Evolutionary conservation across 2,329 filamentous ascomycete genomes (phyloP).

Genomic region (Penicillium verrucosum): DNA sequence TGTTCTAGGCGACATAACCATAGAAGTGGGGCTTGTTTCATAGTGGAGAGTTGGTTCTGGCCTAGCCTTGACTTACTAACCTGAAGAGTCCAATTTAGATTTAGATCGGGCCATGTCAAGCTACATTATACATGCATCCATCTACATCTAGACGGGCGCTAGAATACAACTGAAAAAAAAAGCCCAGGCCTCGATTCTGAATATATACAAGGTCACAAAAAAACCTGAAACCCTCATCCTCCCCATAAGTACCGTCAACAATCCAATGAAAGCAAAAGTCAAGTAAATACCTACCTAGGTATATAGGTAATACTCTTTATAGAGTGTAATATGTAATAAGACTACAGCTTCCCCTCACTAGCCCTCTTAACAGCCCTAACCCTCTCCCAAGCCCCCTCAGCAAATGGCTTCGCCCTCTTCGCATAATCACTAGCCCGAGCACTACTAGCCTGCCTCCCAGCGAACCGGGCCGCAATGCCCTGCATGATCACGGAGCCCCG

Average conservation of each 20-base stretch:
- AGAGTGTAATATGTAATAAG: not conserved
- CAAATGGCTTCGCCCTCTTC: constrained; percentile 66
- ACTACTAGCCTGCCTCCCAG: constrained; percentile 83
- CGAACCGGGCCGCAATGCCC: constrained; percentile 87
- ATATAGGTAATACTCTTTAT: not conserved
- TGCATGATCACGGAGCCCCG: constrained; percentile 67
- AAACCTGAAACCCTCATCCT: not conserved
- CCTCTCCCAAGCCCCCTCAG: constrained; percentile 72
- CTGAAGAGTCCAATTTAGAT: not conserved
- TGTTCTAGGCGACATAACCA: not conserved
- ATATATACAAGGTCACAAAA: not conserved
- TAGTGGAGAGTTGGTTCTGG: not conserved
- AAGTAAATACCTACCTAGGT: too few relatives aligned
- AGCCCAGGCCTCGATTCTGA: not conserved
- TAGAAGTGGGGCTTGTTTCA: not conserved
- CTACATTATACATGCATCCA: not conserved
- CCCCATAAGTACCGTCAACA: not conserved
- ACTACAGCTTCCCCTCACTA: constrained; percentile 45
- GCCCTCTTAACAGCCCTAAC: constrained; percentile 53
- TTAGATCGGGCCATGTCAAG: not conserved
- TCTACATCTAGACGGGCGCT: not conserved
- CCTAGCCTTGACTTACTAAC: not conserved
- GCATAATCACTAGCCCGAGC: constrained; percentile 73
- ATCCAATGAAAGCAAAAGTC: not conserved
- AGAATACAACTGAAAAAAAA: not conserved